Base-by-base conservation (phyloP, 2,329 filamentous ascomycete genomes). In the Monosporascus sp. region DNA sequence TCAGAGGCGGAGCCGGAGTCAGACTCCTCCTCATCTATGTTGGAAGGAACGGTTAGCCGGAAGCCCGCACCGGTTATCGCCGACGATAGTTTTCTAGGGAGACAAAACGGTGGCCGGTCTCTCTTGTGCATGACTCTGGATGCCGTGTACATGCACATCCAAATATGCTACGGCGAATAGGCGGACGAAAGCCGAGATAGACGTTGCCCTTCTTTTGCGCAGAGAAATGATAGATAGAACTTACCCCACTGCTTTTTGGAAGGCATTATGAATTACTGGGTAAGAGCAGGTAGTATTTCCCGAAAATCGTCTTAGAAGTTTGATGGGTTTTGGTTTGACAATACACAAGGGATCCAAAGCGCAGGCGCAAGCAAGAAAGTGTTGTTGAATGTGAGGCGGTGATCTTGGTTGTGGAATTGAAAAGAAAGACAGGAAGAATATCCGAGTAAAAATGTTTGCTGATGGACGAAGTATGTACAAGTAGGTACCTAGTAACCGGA, bases 161-260 rank as follows among this genome's bases (percentile, higher is more conserved):
- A 20, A 9, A 20, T 35, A 20, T 18, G 11, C 18, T 24, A 9
- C 22, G 17, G 24, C 14, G 40, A 18, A 20, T 20, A 20, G 18
- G 40, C 11, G 18, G 18, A 43, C 24, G 2, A 4, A 24, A 20
- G 9, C 24, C 22, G 18, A 43, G 18, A 15, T 43, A 4, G n/a
- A 22, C 20, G 18, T 43, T 20, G 40, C 20, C 55, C 51, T 45
- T 53, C 58, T 60, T 57, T 48, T 35, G 49, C 41, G 55, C 50
- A 55, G 49, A 55, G 22, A 52, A 38, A 56, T 58, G 52, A 50
- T 48, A 53, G 58, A 44, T 51, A 53, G 44, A 31, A 72, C 71
- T 67, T 68, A 74, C 71, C 71, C 71, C 71, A 73, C 69, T 68
- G 62, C 61, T 73, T 71, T 17, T 38, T 59, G 43, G 68, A 56